A percentile compares a stretch with the other conserved stretches of the same genome.
These are phyloP conservation scores for Triticum aestivum DNA, from an alignment of 176 grass and related monocot species.

Conservation along the genomic window DNA sequence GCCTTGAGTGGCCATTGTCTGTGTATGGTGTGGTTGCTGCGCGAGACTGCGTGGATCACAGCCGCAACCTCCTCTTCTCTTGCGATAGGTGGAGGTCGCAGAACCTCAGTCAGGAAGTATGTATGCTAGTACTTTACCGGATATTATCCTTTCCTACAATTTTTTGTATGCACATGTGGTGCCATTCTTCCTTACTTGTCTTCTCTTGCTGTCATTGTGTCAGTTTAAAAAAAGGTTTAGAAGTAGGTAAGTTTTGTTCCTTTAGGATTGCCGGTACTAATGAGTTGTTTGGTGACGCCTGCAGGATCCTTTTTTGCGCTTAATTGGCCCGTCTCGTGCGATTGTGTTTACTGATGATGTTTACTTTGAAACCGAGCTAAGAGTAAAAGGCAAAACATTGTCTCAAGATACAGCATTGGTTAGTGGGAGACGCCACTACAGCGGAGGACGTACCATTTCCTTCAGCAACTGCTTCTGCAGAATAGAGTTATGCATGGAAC, in stretches of 20 bases:
- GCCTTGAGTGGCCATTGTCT: neutral
- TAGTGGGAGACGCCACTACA: neutral
- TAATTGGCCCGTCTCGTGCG: neutral
- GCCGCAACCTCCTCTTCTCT: neutral
- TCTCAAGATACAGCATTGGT: neutral
- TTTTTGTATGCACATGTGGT: neutral
- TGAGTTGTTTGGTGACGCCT: neutral
- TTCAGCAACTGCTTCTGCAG: neutral
- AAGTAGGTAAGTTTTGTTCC: too few species aligned
- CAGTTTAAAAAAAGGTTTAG: neutral
- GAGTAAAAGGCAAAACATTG: neutral
- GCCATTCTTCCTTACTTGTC: neutral
- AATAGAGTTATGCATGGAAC: neutral
- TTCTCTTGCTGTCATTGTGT: neutral
- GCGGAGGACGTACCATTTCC: neutral
- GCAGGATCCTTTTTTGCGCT: neutral
- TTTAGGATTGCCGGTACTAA: neutral
- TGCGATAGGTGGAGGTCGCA: neutral
- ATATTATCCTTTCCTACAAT: neutral
- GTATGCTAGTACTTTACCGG: neutral
- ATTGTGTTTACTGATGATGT: neutral
- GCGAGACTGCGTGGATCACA: neutral
- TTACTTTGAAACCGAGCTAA: neutral
- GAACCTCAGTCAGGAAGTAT: neutral
- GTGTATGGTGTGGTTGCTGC: neutral